phyloP scores from a whole-genome alignment of 306 rosid genomes.

The Quillaja saponaria region DNA sequence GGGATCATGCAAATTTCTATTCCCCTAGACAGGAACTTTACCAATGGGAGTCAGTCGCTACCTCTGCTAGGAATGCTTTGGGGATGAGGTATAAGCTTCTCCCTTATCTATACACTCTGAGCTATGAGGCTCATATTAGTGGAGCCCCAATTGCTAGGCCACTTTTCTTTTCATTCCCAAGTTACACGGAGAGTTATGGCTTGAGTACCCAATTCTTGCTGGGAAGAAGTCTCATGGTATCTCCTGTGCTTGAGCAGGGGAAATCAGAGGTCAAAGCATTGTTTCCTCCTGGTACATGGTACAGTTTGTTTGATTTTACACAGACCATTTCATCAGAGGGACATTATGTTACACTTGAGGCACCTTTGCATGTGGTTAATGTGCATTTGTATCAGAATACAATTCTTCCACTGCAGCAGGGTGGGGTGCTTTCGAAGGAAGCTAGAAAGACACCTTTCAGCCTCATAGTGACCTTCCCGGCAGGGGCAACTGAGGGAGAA shows the following conservation, averaged over 20 bases:
- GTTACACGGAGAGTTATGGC: constrained; percentile 58
- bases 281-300: constrained; percentile 94
- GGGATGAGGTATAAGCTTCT: constrained; percentile 83
- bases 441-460: constrained; percentile 83
- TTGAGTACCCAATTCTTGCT: constrained; percentile 86
- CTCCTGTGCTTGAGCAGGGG: constrained; percentile 82
- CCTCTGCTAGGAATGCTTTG: constrained; percentile 84
- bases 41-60: constrained; percentile 88
- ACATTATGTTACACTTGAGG: constrained; percentile 62
- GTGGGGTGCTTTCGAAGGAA: constrained; percentile 77
- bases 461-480: constrained; percentile 67
- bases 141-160: constrained; percentile 98
- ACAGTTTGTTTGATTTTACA: constrained; percentile 74
- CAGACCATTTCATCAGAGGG: constrained; percentile 54
- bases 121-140: constrained; percentile 75
- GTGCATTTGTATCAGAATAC: constrained; percentile 86
- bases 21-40: constrained; percentile 98
- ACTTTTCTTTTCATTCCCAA: constrained; percentile 85
- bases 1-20: constrained; percentile 88
- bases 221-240: constrained; percentile 77
- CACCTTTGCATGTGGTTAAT: constrained; percentile 80
- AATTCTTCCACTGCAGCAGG: constrained; percentile 90
- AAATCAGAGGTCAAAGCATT: constrained; percentile 72
- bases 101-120: constrained; percentile 91
- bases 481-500: constrained; percentile 57